Evolutionary conservation across 2,329 filamentous ascomycete species (phyloP).

Genomic region (Talaromyces sp.): DNA sequence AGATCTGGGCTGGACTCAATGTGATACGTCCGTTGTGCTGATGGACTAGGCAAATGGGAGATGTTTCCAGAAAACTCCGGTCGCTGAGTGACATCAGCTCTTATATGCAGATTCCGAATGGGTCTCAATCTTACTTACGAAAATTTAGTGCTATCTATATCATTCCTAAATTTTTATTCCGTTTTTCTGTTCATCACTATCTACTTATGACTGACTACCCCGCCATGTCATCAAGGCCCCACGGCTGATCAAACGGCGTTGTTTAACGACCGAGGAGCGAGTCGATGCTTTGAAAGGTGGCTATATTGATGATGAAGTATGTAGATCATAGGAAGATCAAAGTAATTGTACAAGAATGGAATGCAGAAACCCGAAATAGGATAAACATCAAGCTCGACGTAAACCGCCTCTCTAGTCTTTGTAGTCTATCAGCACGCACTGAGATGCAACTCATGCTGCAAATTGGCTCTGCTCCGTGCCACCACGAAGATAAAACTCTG

Average conservation of each 20-base stretch:
- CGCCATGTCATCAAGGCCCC: constrained; percentile 6
- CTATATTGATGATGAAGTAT: background rate
- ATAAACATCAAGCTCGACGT: background rate
- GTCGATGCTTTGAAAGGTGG: background rate
- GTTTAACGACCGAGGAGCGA: background rate
- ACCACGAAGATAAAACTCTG: constrained; percentile 84
- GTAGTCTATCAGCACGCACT: background rate
- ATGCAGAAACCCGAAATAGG: background rate
- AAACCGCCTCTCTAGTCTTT: background rate
- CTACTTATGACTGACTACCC: background rate
- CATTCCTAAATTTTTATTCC: background rate
- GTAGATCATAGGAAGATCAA: background rate
- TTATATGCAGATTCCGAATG: background rate
- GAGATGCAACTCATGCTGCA: background rate
- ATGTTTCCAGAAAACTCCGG: no score
- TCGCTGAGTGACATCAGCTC: background rate
- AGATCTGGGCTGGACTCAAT: background rate
- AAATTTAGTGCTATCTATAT: background rate
- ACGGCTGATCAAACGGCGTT: constrained; percentile 7
- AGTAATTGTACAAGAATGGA: constrained; percentile 2
- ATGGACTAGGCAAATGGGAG: background rate
- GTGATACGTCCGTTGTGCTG: background rate
- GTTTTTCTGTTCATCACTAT: background rate
- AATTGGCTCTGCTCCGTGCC: constrained; percentile 39
- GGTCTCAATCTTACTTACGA: background rate